Conservation (phyloP, 2,329 filamentous ascomycete genomes). For the Pseudogymnoascus sp. region DNA sequence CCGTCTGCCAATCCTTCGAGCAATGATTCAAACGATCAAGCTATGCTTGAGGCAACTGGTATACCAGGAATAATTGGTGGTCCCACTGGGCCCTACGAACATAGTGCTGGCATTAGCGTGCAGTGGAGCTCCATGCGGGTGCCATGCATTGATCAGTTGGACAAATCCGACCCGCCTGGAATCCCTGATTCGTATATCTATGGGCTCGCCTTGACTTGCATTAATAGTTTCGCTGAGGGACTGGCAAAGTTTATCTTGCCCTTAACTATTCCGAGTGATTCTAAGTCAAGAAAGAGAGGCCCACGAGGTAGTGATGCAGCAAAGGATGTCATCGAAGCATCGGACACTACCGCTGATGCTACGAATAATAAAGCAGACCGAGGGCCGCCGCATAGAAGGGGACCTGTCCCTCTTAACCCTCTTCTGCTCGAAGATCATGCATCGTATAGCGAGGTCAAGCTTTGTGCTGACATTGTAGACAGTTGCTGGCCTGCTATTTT, state of each 20-base stretch:
- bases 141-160: conserved; percentile 86
- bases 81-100: conserved; percentile 57
- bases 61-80: conserved; percentile 81
- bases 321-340: neutral
- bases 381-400: conserved; percentile 63
- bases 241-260: conserved; percentile 90
- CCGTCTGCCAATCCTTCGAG: conserved; percentile 56
- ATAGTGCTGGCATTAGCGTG: conserved; percentile 71
- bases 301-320: conserved; percentile 20
- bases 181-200: conserved; percentile 94
- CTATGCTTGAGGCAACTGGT: conserved; percentile 81
- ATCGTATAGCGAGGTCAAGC: conserved; percentile 61
- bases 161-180: conserved; percentile 76
- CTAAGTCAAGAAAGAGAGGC: conserved; percentile 44
- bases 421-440: conserved; percentile 67
- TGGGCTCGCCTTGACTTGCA: conserved; percentile 77
- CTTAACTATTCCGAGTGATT: conserved; percentile 73
- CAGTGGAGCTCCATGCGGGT: conserved; percentile 87
- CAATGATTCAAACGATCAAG: conserved; percentile 61
- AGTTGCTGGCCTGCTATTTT: conserved; percentile 94
- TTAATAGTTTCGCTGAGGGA: conserved; percentile 84
- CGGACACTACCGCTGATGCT: conserved; percentile 7
- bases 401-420: conserved; percentile 77
- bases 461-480: conserved; percentile 76
- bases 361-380: conserved; percentile 41